These are phyloP conservation scores for Trametes hirsuta DNA, from an alignment of 1,284 basidiomycete species.

Conservation along the genomic window DNA sequence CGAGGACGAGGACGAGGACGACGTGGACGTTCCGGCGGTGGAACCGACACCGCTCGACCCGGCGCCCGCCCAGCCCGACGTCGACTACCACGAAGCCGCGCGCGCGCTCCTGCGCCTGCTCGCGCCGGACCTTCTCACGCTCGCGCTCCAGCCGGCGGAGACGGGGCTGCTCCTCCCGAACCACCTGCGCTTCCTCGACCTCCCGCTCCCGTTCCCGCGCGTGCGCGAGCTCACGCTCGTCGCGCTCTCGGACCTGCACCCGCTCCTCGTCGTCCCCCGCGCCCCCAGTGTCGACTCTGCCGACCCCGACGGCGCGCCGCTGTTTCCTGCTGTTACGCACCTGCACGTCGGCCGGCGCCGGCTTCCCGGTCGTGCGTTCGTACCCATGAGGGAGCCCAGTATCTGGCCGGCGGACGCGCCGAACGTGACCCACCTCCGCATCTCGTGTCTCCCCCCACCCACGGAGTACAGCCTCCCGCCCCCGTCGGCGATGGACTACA, in stretches of 20 bases:
- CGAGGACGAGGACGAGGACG: not conserved
- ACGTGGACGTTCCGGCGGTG: not conserved
- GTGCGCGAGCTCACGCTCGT: slow-evolving; percentile 8
- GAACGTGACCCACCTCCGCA: slow-evolving; percentile 5
- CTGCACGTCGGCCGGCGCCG: slow-evolving; percentile 7
- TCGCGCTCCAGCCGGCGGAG: not conserved
- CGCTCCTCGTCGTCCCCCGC: not conserved
- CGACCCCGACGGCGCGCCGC: not conserved
- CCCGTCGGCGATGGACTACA: no score
- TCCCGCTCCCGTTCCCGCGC: slow-evolving; percentile 5
- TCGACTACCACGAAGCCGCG: not conserved
- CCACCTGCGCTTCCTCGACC: not conserved
- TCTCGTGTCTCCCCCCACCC: not conserved
- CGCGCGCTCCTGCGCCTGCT: not conserved
- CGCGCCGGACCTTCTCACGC: not conserved
- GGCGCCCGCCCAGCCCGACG: no score
- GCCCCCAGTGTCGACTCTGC: not conserved
- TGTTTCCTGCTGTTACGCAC: slow-evolving; percentile 9
- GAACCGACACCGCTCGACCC: no score
- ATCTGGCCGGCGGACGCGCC: slow-evolving; percentile 4
- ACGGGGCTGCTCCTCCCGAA: not conserved
- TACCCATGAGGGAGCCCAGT: not conserved
- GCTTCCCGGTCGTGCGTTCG: not conserved
- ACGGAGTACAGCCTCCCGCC: no score
- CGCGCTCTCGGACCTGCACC: not conserved